A percentile compares a stretch with the other conserved stretches of the same genome.
These are phyloP conservation scores for Populus simonii DNA, from an alignment of 345 rosid species.

Conservation along the genomic window DNA sequence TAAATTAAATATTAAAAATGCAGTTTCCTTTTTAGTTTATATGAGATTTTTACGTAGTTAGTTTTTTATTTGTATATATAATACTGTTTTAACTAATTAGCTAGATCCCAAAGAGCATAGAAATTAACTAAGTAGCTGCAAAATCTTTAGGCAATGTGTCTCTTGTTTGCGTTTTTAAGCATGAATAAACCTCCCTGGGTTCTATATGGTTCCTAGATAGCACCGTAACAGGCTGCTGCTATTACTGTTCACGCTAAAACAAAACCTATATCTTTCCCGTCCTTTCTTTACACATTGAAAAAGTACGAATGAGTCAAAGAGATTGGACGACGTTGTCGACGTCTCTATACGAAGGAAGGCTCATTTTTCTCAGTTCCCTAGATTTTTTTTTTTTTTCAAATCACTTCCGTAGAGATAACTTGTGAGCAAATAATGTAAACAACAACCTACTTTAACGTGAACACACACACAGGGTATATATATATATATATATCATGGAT, in stretches of 20 bases:
- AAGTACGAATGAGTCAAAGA: not conserved
- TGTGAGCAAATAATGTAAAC: not conserved
- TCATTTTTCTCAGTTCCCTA: not conserved
- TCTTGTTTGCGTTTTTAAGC: not conserved
- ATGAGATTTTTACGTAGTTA: no score
- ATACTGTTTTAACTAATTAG: no score
- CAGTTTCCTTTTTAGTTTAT: no score
- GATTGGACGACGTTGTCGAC: not conserved
- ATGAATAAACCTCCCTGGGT: constrained; percentile 9
- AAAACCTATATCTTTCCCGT: not conserved
- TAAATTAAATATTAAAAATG: no score
- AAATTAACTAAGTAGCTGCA: not conserved
- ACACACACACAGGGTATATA: not conserved
- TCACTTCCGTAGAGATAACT: not conserved
- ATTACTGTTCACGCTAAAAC: not conserved
- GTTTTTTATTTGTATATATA: no score
- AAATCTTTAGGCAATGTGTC: not conserved
- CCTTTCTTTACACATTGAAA: not conserved
- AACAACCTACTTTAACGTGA: not conserved
- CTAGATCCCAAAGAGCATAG: not conserved
- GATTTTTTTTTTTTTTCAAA: not conserved
- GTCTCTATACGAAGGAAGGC: not conserved
- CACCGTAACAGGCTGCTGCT: not conserved
- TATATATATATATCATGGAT: not conserved
- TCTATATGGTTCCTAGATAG: not conserved